phyloP scores from a whole-genome alignment of 768 basidiomycete genomes.

The Cytidiella melzeri region DNA sequence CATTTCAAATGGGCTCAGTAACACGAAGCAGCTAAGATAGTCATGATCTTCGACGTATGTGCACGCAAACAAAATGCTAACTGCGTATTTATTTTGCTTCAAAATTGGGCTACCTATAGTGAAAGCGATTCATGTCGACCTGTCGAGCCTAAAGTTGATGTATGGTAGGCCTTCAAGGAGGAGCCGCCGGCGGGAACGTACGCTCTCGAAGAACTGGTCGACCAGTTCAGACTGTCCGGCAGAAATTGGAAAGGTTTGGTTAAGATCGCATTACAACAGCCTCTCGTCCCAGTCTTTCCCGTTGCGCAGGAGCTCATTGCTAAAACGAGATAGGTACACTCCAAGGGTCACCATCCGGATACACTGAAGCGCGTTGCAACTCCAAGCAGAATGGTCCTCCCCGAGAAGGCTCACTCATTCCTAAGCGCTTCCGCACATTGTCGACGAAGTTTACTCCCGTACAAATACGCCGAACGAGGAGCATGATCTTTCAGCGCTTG shows the following conservation, averaged over 20 bases:
- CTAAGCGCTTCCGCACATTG: conserved; percentile 4
- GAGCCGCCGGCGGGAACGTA: too few species aligned
- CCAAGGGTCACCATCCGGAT: conserved; percentile 22
- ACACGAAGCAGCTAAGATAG: too few species aligned
- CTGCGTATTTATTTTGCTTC: too few species aligned
- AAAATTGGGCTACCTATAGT: too few species aligned
- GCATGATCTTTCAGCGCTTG: conserved; percentile 6
- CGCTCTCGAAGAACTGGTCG: conserved; percentile 74
- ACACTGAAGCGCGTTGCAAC: background rate
- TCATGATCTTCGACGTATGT: too few species aligned
- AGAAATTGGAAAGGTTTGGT: conserved; percentile 79
- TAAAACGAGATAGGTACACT: conserved; percentile 66
- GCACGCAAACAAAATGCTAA: too few species aligned
- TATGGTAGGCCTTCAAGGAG: too few species aligned
- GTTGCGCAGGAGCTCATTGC: conserved; percentile 73
- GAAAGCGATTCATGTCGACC: too few species aligned
- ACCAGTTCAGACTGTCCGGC: conserved; percentile 74
- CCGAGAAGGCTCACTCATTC: conserved; percentile 3
- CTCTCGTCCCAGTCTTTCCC: conserved; percentile 69
- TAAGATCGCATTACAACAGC: conserved; percentile 78
- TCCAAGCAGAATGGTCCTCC: background rate
- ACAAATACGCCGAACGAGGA: background rate
- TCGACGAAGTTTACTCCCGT: background rate
- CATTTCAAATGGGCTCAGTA: too few species aligned
- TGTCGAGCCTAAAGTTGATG: too few species aligned